phyloP scores from a whole-genome alignment of 225 moss, liverwort and hornwort genomes.

The Anthoceros angustus region DNA sequence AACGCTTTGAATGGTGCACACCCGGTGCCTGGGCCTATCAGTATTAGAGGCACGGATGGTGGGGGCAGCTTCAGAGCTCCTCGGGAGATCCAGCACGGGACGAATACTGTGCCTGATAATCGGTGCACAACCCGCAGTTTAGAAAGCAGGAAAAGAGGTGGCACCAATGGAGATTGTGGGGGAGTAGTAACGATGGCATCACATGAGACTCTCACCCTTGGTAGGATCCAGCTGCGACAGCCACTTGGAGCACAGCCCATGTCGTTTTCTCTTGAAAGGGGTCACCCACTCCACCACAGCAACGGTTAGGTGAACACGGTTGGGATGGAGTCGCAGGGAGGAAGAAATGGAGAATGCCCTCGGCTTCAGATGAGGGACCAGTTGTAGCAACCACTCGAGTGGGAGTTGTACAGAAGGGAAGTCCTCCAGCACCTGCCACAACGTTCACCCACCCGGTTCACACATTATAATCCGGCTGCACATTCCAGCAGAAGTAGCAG shows the following conservation, averaged over 20 bases:
- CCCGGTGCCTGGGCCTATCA: slow-evolving; percentile 92
- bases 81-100: slow-evolving; percentile 74
- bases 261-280: slow-evolving; percentile 66
- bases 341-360: slow-evolving; percentile 89
- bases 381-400: slow-evolving; percentile 84
- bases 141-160: background rate
- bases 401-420: slow-evolving; percentile 88
- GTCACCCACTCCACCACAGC: slow-evolving; percentile 87
- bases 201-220: slow-evolving; percentile 16
- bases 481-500: background rate
- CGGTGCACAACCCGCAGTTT: background rate
- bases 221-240: slow-evolving; percentile 56
- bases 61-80: slow-evolving; percentile 72
- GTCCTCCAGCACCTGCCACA: slow-evolving; percentile 49
- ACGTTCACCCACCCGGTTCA: background rate
- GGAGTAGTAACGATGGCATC: background rate
- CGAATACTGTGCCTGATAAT: slow-evolving; percentile 25
- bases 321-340: slow-evolving; percentile 53
- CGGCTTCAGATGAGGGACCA: slow-evolving; percentile 71
- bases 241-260: slow-evolving; percentile 90
- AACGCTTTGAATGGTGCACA: slow-evolving; percentile 93
- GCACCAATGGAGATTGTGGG: background rate
- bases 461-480: background rate
- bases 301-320: slow-evolving; percentile 67
- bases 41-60: slow-evolving; percentile 61